Evolutionary conservation across 108 stramenopile genomes (phyloP).

Genomic region (Skeletonema costatum): DNA sequence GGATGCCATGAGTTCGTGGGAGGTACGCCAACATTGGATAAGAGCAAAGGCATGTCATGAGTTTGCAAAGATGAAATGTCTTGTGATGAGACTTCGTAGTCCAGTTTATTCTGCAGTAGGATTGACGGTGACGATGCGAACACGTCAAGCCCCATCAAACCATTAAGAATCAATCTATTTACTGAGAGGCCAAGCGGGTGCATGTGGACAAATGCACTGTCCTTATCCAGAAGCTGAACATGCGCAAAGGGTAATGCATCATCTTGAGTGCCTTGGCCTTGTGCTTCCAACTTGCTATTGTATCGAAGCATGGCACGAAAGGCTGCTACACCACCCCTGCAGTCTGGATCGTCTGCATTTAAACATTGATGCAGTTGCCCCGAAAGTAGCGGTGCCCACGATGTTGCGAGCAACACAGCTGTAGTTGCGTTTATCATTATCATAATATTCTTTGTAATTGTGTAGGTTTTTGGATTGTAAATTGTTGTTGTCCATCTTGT

Average conservation of each 20-base stretch:
- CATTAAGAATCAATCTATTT: slow-evolving; percentile 23
- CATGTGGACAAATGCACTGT: slow-evolving; percentile 29
- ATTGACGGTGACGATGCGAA: slow-evolving; percentile 21
- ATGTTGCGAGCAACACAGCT: slow-evolving; percentile 7
- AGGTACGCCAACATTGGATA: slow-evolving; percentile 25
- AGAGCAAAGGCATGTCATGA: slow-evolving; percentile 17
- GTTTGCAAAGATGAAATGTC: slow-evolving; percentile 27
- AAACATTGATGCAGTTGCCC: neutral
- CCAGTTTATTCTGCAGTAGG: slow-evolving; percentile 20
- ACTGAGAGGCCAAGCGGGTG: slow-evolving; percentile 28
- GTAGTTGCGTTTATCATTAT: neutral
- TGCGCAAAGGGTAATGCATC: neutral
- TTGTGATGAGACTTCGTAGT: slow-evolving; percentile 14
- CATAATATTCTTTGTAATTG: neutral
- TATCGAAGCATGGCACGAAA: slow-evolving; percentile 11
- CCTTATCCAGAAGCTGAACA: neutral
- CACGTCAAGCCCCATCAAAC: slow-evolving; percentile 2
- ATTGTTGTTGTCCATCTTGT: too few species aligned
- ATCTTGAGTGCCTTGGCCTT: too few species aligned
- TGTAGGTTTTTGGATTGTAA: too few species aligned
- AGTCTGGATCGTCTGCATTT: neutral
- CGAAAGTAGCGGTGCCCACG: slow-evolving; percentile 5
- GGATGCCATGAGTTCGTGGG: slow-evolving; percentile 26
- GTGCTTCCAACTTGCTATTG: neutral
- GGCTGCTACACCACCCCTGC: neutral